These are phyloP conservation scores for Tolypocladium nubicola DNA, from an alignment of 2,329 filamentous ascomycete genomes.

Conservation along the genomic window DNA sequence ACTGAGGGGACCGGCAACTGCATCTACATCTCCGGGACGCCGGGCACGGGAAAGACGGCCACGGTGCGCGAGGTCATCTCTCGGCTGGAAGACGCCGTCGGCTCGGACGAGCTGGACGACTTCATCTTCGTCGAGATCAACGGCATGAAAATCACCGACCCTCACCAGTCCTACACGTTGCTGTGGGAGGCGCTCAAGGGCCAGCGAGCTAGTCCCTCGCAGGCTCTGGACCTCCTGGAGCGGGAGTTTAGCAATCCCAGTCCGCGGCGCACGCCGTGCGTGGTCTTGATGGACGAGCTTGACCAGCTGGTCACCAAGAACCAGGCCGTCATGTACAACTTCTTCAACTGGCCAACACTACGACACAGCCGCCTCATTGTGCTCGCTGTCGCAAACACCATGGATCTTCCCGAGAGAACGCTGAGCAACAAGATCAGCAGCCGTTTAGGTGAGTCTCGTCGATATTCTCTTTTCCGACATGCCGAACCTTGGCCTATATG, in stretches of 20 bases:
- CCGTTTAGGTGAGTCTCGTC: constrained; percentile 46
- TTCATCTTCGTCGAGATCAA: constrained; percentile 99
- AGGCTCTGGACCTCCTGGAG: constrained; percentile 84
- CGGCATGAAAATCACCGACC: constrained; percentile 98
- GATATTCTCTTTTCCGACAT: not conserved
- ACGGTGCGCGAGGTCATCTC: constrained; percentile 92
- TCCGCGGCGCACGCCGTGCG: constrained; percentile 83
- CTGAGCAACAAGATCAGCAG: constrained; percentile 98
- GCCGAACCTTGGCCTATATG: not conserved
- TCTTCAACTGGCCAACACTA: constrained; percentile 97
- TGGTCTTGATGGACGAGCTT: constrained; percentile 96
- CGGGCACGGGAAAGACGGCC: constrained; percentile 93
- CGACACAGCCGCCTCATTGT: constrained; percentile 90
- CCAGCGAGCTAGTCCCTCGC: constrained; percentile 81
- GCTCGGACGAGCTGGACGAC: constrained; percentile 86
- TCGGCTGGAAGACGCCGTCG: constrained; percentile 77
- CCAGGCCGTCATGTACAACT: constrained; percentile 99
- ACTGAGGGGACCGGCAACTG: constrained; percentile 87
- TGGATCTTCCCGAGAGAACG: constrained; percentile 94
- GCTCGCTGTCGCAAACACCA: constrained; percentile 94
- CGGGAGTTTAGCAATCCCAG: constrained; percentile 87
- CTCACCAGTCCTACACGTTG: constrained; percentile 88
- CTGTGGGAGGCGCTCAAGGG: constrained; percentile 95
- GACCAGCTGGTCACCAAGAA: constrained; percentile 97
- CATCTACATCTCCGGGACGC: constrained; percentile 98